Evolutionary conservation across 179 eudicot genomes (phyloP), one percentile per base, ranked within the genome.

Genomic region (Pouteria campechiana): DNA sequence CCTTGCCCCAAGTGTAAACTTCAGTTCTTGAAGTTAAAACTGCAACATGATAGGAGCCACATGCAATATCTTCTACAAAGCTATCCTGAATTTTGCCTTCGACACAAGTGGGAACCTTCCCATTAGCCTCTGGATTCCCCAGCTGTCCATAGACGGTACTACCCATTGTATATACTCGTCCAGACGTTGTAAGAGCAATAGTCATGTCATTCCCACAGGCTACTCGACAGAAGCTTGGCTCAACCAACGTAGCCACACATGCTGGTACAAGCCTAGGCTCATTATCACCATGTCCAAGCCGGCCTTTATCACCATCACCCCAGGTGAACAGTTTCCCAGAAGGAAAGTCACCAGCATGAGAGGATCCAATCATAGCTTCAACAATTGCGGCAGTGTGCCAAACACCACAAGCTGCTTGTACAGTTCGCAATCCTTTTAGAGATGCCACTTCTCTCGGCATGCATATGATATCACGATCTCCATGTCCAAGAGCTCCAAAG

Each of bases 311-410:
- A 24, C 95, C 97, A 52, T 76, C 82, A 13, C 97, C 97, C 97
- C 97, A 89, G 11, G 93, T 81, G 69, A 74, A 89, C 14, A 89
- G 58, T 50, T 74, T 85, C n/a, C 87, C 82, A 31, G 58, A 29
- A 20, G 56, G 67, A 30, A 65, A 37, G 48, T 46, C 48, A 51
- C 66, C 57, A 1, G 48, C 48, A 52, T 57, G 61, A 29, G 69
- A 45, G 25, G 34, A 32, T 50, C 56, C 65, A 48, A 38, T 40
- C 34, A 41, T 11, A n/a, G 61, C 47, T 38, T 84, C 87, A 42
- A 84, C 81, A 57, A 88, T 55, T 12, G 97, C 95, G 41, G 93
- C 93, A 44, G 85, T 85, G 64, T 89, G 97, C 97, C 97, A 89
- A 39, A 80, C 75, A 37, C 95, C 95, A 59, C 97, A 89, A 46